Percentiles rank a stretch among this genome's conserved stretches.
Evolutionary conservation across 1,284 basidiomycete species (phyloP).

Genomic region (Cutaneotrichosporon mucoides): DNA sequence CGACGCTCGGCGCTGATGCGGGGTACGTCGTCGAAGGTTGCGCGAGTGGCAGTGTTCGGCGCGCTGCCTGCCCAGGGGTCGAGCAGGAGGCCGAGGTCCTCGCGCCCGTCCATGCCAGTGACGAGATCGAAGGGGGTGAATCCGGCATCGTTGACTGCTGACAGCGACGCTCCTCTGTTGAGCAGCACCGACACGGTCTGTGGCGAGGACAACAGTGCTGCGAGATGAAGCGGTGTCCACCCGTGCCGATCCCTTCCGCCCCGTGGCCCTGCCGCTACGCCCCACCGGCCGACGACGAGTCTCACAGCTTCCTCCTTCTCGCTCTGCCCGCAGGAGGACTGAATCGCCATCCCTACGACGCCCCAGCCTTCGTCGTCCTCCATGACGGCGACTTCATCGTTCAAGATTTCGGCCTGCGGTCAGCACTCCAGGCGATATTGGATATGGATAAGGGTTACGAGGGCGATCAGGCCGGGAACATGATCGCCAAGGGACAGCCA

Average conservation of each 20-base stretch:
- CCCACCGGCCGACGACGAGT: constrained; percentile 70
- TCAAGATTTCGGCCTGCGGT: constrained; percentile 34
- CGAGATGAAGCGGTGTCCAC: constrained; percentile 95
- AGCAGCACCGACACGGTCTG: constrained; percentile 88
- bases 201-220: constrained; percentile 79
- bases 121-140: constrained; percentile 81
- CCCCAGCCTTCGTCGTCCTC: constrained; percentile 80
- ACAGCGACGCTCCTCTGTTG: constrained; percentile 81
- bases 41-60: constrained; percentile 5
- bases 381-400: constrained; percentile 32
- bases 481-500: background rate
- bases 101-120: constrained; percentile 69
- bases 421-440: background rate
- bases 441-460: too few species aligned
- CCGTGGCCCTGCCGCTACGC: constrained; percentile 44
- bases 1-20: constrained; percentile 19
- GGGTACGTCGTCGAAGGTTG: constrained; percentile 14
- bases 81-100: constrained; percentile 71
- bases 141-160: constrained; percentile 66
- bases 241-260: constrained; percentile 58
- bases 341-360: constrained; percentile 70
- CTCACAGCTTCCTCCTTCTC: constrained; percentile 84
- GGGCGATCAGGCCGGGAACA: too few species aligned
- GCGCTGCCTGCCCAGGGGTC: constrained; percentile 46
- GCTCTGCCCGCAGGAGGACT: constrained; percentile 65